A percentile compares a stretch with the other conserved stretches of the same genome.
phyloP scores from a whole-genome alignment of 2,329 filamentous ascomycete species.

The Thelonectria rubi region DNA sequence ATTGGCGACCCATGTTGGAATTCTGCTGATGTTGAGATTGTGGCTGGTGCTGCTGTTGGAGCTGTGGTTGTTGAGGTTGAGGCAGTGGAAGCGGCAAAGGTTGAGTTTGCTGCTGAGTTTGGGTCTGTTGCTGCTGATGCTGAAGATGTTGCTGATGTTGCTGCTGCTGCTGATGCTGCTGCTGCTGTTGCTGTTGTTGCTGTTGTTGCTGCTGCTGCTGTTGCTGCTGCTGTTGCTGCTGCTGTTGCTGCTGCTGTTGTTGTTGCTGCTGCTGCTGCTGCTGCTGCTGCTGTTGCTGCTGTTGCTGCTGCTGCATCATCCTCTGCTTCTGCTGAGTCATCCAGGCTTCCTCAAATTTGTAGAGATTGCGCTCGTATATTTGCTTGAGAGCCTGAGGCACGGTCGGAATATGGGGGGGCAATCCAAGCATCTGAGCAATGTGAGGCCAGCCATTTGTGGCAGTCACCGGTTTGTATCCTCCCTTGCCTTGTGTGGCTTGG shows the following conservation, averaged over 20 bases:
- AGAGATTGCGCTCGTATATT: slow-evolving; percentile 79
- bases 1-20: slow-evolving; percentile 37
- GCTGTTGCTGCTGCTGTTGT: slow-evolving; percentile 50
- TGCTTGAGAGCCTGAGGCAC: slow-evolving; percentile 75
- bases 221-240: slow-evolving; percentile 50
- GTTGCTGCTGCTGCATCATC: slow-evolving; percentile 62
- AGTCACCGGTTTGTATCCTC: slow-evolving; percentile 79
- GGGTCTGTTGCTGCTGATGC: slow-evolving; percentile 53
- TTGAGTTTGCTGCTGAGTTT: slow-evolving; percentile 48
- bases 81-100: too few species aligned
- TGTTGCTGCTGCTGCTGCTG: slow-evolving; percentile 48
- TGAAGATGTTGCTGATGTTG: slow-evolving; percentile 50
- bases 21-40: slow-evolving; percentile 34
- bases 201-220: slow-evolving; percentile 44
- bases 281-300: slow-evolving; percentile 52
- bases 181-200: slow-evolving; percentile 46
- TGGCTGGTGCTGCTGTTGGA: slow-evolving; percentile 40
- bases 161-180: slow-evolving; percentile 48
- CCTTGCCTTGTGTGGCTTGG: slow-evolving; percentile 75
- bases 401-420: slow-evolving; percentile 70
- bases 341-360: slow-evolving; percentile 79
- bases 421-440: slow-evolving; percentile 71
- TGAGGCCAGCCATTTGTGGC: slow-evolving; percentile 76
- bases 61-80: slow-evolving; percentile 43
- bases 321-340: slow-evolving; percentile 63